phyloP scores from a whole-genome alignment of 164 flowering plant genomes.

The Chimonanthus salicifolius region DNA sequence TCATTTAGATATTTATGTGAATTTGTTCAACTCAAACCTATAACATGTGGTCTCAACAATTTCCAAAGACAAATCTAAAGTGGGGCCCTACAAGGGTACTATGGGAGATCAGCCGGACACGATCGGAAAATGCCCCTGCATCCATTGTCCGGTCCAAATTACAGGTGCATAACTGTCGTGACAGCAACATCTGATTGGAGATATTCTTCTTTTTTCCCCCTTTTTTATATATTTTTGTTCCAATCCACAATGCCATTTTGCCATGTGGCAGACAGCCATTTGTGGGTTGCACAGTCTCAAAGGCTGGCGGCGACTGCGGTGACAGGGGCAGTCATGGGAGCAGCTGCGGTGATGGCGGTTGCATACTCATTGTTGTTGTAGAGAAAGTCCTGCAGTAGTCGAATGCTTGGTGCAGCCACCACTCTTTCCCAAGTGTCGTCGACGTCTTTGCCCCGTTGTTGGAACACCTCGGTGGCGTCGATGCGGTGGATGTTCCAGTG shows the following conservation, averaged over 20 bases:
- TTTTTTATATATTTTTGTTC: not conserved
- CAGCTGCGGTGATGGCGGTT: not conserved
- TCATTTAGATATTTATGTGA: too few species aligned
- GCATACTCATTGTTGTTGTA: not conserved
- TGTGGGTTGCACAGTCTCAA: not conserved
- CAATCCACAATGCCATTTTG: not conserved
- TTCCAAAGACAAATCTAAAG: too few species aligned
- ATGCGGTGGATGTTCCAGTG: constrained; percentile 57
- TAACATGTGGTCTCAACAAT: too few species aligned
- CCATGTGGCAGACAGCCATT: not conserved
- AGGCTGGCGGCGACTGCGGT: not conserved
- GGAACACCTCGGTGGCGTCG: constrained; percentile 62
- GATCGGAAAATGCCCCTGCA: too few species aligned
- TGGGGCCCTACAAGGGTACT: too few species aligned
- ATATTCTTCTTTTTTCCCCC: not conserved
- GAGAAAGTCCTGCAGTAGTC: constrained; percentile 38
- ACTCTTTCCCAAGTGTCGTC: constrained; percentile 51
- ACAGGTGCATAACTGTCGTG: not conserved
- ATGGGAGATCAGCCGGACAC: too few species aligned
- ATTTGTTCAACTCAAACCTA: too few species aligned
- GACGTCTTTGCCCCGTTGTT: constrained; percentile 20
- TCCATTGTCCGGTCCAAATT: not conserved
- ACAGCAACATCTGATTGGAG: not conserved
- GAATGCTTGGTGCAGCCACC: constrained; percentile 39
- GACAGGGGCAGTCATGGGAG: not conserved